Evolutionary conservation across 192 early-diverging fungal genomes (phyloP).

Genomic region (Glomus cerebriforme): DNA sequence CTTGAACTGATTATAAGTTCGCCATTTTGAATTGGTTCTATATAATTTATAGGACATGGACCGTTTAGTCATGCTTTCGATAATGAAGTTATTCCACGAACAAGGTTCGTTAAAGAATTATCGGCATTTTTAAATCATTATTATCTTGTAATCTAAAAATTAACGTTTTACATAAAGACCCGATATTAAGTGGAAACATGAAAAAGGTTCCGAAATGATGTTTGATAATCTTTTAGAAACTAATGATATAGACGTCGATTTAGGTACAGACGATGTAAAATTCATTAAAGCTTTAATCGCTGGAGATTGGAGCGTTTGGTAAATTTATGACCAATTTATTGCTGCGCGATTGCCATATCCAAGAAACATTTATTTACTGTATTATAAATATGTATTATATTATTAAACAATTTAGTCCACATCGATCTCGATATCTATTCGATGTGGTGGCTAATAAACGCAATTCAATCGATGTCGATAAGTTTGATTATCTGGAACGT

Average conservation of each 20-base stretch:
- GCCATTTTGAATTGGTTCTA: not conserved
- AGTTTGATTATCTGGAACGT: conserved; percentile 79
- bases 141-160: not conserved
- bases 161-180: conserved; percentile 34
- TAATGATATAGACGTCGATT: conserved; percentile 58
- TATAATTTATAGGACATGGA: conserved; percentile 72
- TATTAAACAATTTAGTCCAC: not conserved
- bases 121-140: not conserved
- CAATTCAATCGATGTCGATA: conserved; percentile 94
- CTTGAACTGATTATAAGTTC: not conserved
- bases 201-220: conserved; percentile 85
- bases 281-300: conserved; percentile 77
- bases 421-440: conserved; percentile 73
- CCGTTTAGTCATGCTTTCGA: conserved; percentile 98
- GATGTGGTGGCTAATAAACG: conserved; percentile 97
- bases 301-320: conserved; percentile 39
- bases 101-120: conserved; percentile 33
- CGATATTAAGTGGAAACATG: conserved; percentile 67
- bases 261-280: conserved; percentile 57
- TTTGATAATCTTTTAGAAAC: conserved; percentile 77
- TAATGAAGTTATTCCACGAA: conserved; percentile 78
- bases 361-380: not conserved
- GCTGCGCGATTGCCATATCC: not conserved
- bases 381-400: no score
- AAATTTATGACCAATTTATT: conserved; percentile 1